These are phyloP conservation scores for Carpinus fangiana DNA, from an alignment of 306 rosid species.

Conservation along the genomic window DNA sequence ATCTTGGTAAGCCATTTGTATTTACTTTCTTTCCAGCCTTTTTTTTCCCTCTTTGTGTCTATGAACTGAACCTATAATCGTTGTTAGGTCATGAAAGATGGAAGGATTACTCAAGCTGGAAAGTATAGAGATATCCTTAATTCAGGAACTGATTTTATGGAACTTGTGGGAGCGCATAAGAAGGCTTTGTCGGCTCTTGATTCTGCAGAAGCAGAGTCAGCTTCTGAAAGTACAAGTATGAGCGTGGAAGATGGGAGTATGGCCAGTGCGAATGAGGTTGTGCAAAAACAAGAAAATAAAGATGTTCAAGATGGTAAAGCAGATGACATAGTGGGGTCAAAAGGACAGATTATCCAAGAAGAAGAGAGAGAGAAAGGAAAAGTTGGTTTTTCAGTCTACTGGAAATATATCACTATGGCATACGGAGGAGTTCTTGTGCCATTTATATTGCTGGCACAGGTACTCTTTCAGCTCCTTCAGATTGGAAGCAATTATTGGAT, in stretches of 20 bases:
- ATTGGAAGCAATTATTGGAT: constrained; percentile 95
- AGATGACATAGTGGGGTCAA: constrained; percentile 35
- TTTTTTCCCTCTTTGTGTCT: not conserved
- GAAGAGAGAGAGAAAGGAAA: constrained; percentile 92
- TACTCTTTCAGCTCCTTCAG: constrained; percentile 72
- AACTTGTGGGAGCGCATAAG: constrained; percentile 83
- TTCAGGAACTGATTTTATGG: constrained; percentile 73
- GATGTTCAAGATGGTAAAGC: constrained; percentile 38
- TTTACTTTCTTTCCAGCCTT: not conserved
- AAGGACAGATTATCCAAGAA: constrained; percentile 81
- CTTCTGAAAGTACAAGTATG: constrained; percentile 27
- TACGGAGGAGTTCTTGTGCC: constrained; percentile 87
- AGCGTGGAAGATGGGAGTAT: constrained; percentile 30
- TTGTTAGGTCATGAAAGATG: constrained; percentile 87
- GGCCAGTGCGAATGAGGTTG: not conserved
- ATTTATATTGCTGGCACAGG: constrained; percentile 59
- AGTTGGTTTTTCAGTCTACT: constrained; percentile 69
- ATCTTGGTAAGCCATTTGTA: constrained; percentile 47
- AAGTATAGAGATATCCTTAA: constrained; percentile 61
- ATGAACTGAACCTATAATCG: not conserved
- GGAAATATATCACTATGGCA: constrained; percentile 71
- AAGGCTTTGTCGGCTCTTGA: constrained; percentile 69
- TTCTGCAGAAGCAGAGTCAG: constrained; percentile 34
- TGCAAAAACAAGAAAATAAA: constrained; percentile 37
- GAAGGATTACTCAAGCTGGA: constrained; percentile 77